Conservation (phyloP, 148 eudicot genomes). For the Chenopodium quinoa region DNA sequence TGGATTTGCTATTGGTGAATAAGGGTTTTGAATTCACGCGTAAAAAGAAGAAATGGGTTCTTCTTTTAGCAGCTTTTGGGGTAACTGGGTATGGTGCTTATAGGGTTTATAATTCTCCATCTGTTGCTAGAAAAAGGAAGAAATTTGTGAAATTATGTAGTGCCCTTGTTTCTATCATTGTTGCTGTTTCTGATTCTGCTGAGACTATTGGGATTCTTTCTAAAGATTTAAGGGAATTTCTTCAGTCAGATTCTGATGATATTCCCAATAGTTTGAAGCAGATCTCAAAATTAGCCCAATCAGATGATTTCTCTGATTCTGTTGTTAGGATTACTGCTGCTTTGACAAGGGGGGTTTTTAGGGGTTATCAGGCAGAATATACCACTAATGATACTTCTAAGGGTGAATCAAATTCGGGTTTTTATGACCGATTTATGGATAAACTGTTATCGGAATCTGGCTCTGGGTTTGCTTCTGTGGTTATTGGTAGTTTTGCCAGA, state of each 20-base stretch:
- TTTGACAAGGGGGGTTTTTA: slow-evolving; percentile 52
- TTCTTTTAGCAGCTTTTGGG: slow-evolving; percentile 53
- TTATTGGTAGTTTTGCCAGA: slow-evolving; percentile 85
- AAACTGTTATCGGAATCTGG: slow-evolving; percentile 61
- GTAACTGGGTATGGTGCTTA: slow-evolving; percentile 65
- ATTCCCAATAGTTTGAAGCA: slow-evolving; percentile 85
- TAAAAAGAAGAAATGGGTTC: slow-evolving; percentile 52
- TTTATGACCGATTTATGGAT: slow-evolving; percentile 54
- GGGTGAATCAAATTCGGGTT: slow-evolving; percentile 25
- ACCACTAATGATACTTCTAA: neutral
- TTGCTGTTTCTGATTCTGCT: slow-evolving; percentile 68
- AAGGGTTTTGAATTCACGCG: slow-evolving; percentile 40
- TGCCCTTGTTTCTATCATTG: slow-evolving; percentile 48
- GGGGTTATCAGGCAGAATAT: slow-evolving; percentile 35
- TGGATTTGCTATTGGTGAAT: slow-evolving; percentile 44
- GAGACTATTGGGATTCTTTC: slow-evolving; percentile 60
- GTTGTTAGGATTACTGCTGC: slow-evolving; percentile 53
- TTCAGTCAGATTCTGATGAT: slow-evolving; percentile 64
- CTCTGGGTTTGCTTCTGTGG: slow-evolving; percentile 72
- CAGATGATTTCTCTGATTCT: slow-evolving; percentile 61
- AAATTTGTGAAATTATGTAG: slow-evolving; percentile 46
- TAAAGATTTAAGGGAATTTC: slow-evolving; percentile 67
- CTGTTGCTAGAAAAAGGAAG: slow-evolving; percentile 51
- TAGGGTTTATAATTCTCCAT: slow-evolving; percentile 54
- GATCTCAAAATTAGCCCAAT: slow-evolving; percentile 58